Evolutionary conservation across 768 basidiomycete species (phyloP), one percentile per base, ranked within the genome.

Genomic region (Auricularia sp.): DNA sequence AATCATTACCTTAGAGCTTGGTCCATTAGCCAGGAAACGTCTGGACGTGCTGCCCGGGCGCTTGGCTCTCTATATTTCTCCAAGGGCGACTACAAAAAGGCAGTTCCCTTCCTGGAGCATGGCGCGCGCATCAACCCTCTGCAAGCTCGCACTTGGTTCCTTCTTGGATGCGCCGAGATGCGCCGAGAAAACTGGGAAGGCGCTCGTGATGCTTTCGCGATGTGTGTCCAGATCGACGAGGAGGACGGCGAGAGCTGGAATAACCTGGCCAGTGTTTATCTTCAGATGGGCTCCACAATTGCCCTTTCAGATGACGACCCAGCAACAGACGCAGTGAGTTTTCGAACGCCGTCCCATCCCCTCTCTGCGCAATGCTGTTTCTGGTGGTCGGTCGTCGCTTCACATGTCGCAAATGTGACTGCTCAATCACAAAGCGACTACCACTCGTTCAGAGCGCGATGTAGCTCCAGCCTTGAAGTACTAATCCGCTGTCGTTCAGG

Each of bases 221-320:
- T 95, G 14, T 93, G 93, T 69, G 94, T 98, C 0, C 78, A 84
- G 12, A 87, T 98, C 65, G 96, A 98, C 66, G 93, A 95, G 65
- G 97, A 98, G 68, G 95, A 99, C 71, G 93, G 85, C 3, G 96
- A 98, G 80, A 96, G 93, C 68, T 98, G 97, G 97, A 96, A 89
- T 70, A 99, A 99, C 73, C 78, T 99, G 67, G 97, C 96, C 39
- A 93, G 88, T 65, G 87, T 94, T 72, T 97, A 98, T 75, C 83
- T 99, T 66, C 87, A 92, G 58, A 81, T 96, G 74, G 88, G 85
- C 11, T 80, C 80, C 62, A 71, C 72, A 2, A 73, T 70, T 66
- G 64, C 64, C 64, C 67, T 65, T 39, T 72, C 72, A 35, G 74
- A 74, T 36, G 77, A 70, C 42, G 68, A 67, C 21, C 64, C 72